Evolutionary conservation across 2,329 filamentous ascomycete species (phyloP), one percentile per base, ranked within the genome.

Genomic region (Xylaria sp.): DNA sequence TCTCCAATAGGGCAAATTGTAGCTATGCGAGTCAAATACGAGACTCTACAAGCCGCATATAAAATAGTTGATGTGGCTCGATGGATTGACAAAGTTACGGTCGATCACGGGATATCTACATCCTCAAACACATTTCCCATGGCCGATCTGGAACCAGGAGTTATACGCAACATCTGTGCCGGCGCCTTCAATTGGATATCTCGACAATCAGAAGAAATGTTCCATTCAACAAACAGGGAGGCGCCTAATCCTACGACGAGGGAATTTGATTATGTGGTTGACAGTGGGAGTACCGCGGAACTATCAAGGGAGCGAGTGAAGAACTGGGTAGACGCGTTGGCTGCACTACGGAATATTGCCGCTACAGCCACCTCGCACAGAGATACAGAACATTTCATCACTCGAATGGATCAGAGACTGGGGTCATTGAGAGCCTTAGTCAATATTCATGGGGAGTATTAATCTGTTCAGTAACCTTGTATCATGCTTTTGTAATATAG

Each of bases 91-190:
- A 25, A 50, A 37, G 44, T 67, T 20, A 54, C 56, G 15, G 10
- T 31, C 25, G 51, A 20, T 13, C 25, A 48, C 46, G 18, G 3
- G 52, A 31, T 37, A 15, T 20, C 52, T 34, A 25, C 34, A 44
- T 20, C 57, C 3, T 23, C 34, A 58, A 41, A 10, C 4, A 50
- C 37, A 18, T 25, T 61, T 61, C 10, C 20, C 10, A 57, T 70
- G 56, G 39, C 62, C 3, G 68, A 70, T 55, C 65, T 70, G 28
- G 50, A 65, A n/a, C 68, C 68, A 10, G 68, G 54, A 9, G 12
- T 70, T 23, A 52, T 70, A 54, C 64, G 68, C 13, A 65, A 70
- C 55, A 65, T 70, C 15, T 70, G 60, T 48, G 65, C 57, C 8
- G 68, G 68, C 1, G 61, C 51, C 12, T 61, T 57, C 28, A 67